A percentile compares a stretch with the other conserved stretches of the same genome.
Evolutionary conservation across 2,329 filamentous ascomycete genomes (phyloP).

Genomic region (Hymenoscyphus fraxineus): DNA sequence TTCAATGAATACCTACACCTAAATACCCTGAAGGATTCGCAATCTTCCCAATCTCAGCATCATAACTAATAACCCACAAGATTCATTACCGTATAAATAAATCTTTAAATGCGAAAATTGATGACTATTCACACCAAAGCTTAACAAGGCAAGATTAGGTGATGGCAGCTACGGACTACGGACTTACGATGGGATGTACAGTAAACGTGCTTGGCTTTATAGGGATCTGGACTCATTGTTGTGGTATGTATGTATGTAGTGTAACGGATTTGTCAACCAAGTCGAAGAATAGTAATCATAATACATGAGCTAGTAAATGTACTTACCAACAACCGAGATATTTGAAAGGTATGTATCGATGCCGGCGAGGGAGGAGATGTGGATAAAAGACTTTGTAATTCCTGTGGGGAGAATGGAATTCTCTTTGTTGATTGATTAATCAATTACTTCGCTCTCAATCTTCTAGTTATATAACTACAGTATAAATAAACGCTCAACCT

Average conservation of each 20-base stretch:
- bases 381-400: not conserved
- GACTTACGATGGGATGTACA: too few relatives aligned
- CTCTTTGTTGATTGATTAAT: not conserved
- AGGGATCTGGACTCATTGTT: not conserved
- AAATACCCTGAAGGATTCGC: too few relatives aligned
- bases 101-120: not conserved
- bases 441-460: not conserved
- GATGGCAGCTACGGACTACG: not conserved
- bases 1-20: too few relatives aligned
- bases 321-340: not conserved
- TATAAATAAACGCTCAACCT: not conserved
- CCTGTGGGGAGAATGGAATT: not conserved
- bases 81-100: not conserved
- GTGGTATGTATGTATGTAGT: not conserved
- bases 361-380: too few relatives aligned
- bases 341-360: too few relatives aligned
- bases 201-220: not conserved
- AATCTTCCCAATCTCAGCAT: too few relatives aligned
- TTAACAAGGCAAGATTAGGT: not conserved
- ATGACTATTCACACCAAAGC: too few relatives aligned
- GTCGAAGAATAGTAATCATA: not conserved
- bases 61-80: too few relatives aligned
- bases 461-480: not conserved
- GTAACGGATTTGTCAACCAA: not conserved
- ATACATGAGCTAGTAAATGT: not conserved